These are phyloP conservation scores for Sarocladiaceae sp. DNA, from an alignment of 2,329 filamentous ascomycete genomes.

Conservation along the genomic window DNA sequence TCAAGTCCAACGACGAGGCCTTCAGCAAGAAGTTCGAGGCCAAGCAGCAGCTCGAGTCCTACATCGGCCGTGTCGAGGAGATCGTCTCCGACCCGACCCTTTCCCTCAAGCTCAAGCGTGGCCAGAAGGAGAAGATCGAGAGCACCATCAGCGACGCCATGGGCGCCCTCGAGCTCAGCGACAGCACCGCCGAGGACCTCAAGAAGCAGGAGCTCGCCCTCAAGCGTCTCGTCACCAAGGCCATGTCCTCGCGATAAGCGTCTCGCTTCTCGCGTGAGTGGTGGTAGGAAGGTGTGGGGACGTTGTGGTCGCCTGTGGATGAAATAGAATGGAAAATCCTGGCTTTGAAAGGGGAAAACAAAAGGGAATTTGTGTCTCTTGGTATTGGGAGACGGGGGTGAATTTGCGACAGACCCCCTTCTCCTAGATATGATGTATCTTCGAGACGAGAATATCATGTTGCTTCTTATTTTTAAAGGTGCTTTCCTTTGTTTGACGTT, in stretches of 20 bases:
- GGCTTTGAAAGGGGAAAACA: background rate
- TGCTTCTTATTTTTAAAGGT: constrained; percentile 1
- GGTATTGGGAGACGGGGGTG: background rate
- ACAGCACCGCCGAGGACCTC: constrained; percentile 83
- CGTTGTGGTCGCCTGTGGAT: constrained; percentile 14
- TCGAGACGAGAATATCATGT: constrained; percentile 5
- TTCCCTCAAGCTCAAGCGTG: constrained; percentile 96
- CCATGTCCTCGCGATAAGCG: constrained; percentile 81
- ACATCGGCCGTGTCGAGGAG: constrained; percentile 98
- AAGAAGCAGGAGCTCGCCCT: constrained; percentile 99
- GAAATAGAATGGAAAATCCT: too few relatives aligned
- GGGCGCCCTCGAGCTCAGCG: constrained; percentile 93
- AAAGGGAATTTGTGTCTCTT: background rate
- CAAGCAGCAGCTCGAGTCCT: constrained; percentile 97
- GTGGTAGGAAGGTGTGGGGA: constrained; percentile 15
- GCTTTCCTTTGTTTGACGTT: background rate
- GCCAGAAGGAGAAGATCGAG: constrained; percentile 99
- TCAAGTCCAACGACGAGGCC: constrained; percentile 95
- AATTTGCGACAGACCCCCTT: background rate
- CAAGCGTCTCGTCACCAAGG: constrained; percentile 98
- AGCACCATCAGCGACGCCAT: constrained; percentile 93
- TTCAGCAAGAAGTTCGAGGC: constrained; percentile 99
- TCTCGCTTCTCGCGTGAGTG: constrained; percentile 10
- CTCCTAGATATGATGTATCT: constrained; percentile 1
- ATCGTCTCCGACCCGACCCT: constrained; percentile 95